These are phyloP conservation scores for Solanum piurae DNA, from an alignment of 257 asterid genomes.

Conservation along the genomic window DNA sequence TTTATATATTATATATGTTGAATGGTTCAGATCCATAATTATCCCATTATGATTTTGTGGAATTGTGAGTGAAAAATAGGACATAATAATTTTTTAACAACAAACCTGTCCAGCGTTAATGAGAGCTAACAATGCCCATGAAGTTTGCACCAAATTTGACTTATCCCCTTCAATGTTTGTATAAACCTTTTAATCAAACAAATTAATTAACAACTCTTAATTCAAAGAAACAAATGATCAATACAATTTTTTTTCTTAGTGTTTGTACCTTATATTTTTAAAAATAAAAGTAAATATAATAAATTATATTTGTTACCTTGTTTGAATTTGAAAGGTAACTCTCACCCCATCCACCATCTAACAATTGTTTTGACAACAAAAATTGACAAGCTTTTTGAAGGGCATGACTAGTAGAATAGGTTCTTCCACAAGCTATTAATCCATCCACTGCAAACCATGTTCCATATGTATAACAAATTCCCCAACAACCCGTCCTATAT, in stretches of 20 bases:
- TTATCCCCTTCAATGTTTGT: slow-evolving; percentile 26
- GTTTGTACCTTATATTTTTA: neutral
- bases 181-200: slow-evolving; percentile 16
- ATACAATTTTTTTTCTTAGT: neutral
- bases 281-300: neutral
- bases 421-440: slow-evolving; percentile 30
- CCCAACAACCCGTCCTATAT: slow-evolving; percentile 37
- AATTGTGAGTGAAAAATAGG: neutral
- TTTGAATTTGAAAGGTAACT: slow-evolving; percentile 39
- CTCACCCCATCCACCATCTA: slow-evolving; percentile 68
- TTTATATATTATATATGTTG: neutral
- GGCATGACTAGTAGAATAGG: slow-evolving; percentile 6
- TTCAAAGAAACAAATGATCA: neutral
- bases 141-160: slow-evolving; percentile 47
- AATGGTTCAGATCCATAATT: too few relatives aligned
- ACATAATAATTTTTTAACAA: neutral
- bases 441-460: slow-evolving; percentile 44
- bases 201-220: neutral
- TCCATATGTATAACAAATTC: slow-evolving; percentile 50
- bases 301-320: slow-evolving; percentile 16
- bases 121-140: slow-evolving; percentile 44
- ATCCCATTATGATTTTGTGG: neutral
- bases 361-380: slow-evolving; percentile 29
- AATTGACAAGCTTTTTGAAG: slow-evolving; percentile 32
- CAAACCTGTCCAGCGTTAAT: slow-evolving; percentile 35